Percentiles rank a stretch among this genome's conserved stretches.
Evolutionary conservation across 495 filamentous ascomycete genomes (phyloP).

Genomic region (Podospora pseudocomata): DNA sequence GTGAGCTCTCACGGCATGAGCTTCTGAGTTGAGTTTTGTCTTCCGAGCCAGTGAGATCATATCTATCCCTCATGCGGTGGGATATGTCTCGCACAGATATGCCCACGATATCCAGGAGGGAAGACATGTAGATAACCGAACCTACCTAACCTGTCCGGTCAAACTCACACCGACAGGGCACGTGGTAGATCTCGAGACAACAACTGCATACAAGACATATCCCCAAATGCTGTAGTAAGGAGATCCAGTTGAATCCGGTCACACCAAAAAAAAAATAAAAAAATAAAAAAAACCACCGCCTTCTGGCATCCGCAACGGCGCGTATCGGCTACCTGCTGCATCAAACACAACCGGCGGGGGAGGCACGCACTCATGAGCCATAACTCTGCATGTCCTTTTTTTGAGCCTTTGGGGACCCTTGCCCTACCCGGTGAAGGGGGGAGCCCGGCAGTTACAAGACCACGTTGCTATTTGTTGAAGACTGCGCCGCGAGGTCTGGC

Average conservation of each 20-base stretch:
- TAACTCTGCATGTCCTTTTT: not conserved
- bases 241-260: not conserved
- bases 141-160: not conserved
- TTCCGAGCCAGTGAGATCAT: not conserved
- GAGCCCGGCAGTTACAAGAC: not conserved
- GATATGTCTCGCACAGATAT: not conserved
- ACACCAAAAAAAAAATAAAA: not conserved
- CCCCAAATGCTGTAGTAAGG: not conserved
- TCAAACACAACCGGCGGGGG: not conserved
- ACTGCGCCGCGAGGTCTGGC: not conserved
- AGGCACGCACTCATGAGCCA: not conserved
- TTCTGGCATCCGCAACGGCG: not conserved
- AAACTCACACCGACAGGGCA: not conserved
- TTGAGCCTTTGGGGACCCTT: not conserved
- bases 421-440: too few species aligned
- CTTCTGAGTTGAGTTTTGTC: not conserved
- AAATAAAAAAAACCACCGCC: not conserved
- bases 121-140: not conserved
- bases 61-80: not conserved
- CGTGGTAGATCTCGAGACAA: not conserved
- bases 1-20: not conserved
- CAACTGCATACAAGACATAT: not conserved
- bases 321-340: not conserved
- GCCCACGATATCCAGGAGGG: too few species aligned
- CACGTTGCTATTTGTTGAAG: not conserved